These are phyloP conservation scores for Sclerotinia trifoliorum DNA, from an alignment of 2,329 filamentous ascomycete genomes.

Conservation along the genomic window DNA sequence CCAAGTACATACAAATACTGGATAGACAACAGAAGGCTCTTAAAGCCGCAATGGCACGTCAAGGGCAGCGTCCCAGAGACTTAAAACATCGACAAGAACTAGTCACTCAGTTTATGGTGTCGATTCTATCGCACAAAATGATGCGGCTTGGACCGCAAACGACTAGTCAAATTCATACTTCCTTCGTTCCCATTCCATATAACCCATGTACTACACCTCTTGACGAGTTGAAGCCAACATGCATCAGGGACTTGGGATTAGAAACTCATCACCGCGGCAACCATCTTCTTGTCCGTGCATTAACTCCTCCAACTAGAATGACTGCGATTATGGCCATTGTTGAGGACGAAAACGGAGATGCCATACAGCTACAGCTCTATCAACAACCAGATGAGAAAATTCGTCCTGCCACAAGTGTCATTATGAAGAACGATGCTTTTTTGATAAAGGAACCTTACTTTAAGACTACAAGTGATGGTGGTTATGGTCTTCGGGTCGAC, in stretches of 20 bases:
- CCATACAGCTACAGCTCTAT: slow-evolving; percentile 44
- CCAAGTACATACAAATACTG: slow-evolving; percentile 11
- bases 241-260: slow-evolving; percentile 38
- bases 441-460: slow-evolving; percentile 56
- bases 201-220: slow-evolving; percentile 16
- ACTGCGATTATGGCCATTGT: slow-evolving; percentile 40
- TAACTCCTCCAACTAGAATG: slow-evolving; percentile 31
- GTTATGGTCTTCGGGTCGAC: slow-evolving; percentile 44
- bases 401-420: slow-evolving; percentile 39
- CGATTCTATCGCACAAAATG: background rate
- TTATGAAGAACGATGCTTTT: slow-evolving; percentile 41
- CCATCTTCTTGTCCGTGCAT: slow-evolving; percentile 36
- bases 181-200: slow-evolving; percentile 22
- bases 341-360: slow-evolving; percentile 29
- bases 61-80: slow-evolving; percentile 15
- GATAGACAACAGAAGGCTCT: slow-evolving; percentile 1
- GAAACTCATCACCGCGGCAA: slow-evolving; percentile 46
- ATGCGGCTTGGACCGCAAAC: background rate
- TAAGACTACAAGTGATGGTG: slow-evolving; percentile 42
- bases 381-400: slow-evolving; percentile 44
- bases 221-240: slow-evolving; percentile 27
- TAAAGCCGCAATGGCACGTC: slow-evolving; percentile 15
- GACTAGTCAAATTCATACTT: background rate
- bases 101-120: background rate
- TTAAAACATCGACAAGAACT: slow-evolving; percentile 16